A percentile compares a stretch with the other conserved stretches of the same genome.
These are phyloP conservation scores for Ophiostoma sp. DNA, from an alignment of 2,329 filamentous ascomycete species.

Conservation along the genomic window DNA sequence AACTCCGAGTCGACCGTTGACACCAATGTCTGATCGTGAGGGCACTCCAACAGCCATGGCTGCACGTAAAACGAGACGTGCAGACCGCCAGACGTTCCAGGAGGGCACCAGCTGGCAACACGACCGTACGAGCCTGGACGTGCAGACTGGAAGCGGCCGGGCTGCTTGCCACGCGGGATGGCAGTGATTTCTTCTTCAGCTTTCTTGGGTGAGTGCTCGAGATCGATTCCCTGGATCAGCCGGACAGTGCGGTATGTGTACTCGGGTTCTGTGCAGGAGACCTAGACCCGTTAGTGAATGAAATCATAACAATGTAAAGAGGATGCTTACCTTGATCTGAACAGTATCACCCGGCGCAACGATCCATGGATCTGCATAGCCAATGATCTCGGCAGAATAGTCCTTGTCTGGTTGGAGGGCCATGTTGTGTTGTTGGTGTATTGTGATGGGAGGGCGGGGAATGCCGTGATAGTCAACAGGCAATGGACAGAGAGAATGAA, in stretches of 20 bases:
- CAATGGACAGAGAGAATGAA: background rate
- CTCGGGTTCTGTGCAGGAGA: conserved; percentile 4
- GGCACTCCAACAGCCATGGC: background rate
- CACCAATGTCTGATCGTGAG: background rate
- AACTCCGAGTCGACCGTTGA: background rate
- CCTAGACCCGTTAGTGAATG: background rate
- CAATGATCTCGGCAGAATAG: background rate
- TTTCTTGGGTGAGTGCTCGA: background rate
- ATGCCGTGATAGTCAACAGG: background rate
- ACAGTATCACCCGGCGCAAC: background rate
- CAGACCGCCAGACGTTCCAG: background rate
- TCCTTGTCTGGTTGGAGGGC: conserved; percentile 2
- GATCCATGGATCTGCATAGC: background rate
- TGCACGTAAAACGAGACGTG: background rate
- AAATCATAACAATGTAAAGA: background rate
- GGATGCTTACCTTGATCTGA: background rate
- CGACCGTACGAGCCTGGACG: background rate
- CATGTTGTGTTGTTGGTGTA: background rate
- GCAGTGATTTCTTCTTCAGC: background rate
- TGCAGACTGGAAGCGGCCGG: background rate
- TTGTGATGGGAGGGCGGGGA: background rate
- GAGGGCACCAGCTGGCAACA: background rate
- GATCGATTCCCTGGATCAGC: background rate
- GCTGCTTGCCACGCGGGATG: background rate
- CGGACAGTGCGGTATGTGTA: conserved; percentile 5